Evolutionary conservation across 441 rosid genomes (phyloP), one percentile per base, ranked within the genome.

Genomic region (Gossypium lobatum): DNA sequence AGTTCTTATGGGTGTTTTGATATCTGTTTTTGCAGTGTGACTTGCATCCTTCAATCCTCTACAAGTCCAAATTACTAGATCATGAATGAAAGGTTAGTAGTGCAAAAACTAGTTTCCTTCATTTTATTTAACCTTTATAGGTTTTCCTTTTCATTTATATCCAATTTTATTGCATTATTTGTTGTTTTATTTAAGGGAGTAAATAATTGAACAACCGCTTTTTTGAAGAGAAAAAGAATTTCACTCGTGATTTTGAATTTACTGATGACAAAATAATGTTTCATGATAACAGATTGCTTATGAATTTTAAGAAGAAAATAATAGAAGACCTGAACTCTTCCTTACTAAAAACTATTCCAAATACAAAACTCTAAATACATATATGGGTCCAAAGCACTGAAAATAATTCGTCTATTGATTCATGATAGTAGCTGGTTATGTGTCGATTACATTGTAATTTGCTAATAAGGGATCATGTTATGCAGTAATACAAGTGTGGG

Each of bases 1-100:
- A 28, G 50, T 73, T 37, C 76, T 62, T 31, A 83, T 64, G 67
- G 70, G 20, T 72, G 61, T 66, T 75, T 59, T 28, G 21, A 67
- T 82, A 34, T 64, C 68, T 83, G 26, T 76, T 67, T 80, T 58
- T 75, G 13, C 83, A 93, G 99, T 78, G 96, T 86, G 80, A 89
- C 83, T 0, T 93, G 97, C 76, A 90, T 91, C 66, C 96, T 93
- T 63, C 91, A 82, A 6, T 93, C 14, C 28, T 11, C 7, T 11
- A 11, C 67, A 63, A 63, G 67, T 63, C 48, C 23, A 63, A 63
- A 37, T 63, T 63, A 63, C 7, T 63, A 45, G n/a, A 63, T 63
- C 48, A 63, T 63, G 67, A 63, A 3, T 16, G 14, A 63, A 34
- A 63, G 67, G 67, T 63, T 62, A 62, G 39, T 7, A 31, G 66